These are phyloP conservation scores for Amanita inopinata DNA, from an alignment of 768 basidiomycete genomes.

Conservation along the genomic window DNA sequence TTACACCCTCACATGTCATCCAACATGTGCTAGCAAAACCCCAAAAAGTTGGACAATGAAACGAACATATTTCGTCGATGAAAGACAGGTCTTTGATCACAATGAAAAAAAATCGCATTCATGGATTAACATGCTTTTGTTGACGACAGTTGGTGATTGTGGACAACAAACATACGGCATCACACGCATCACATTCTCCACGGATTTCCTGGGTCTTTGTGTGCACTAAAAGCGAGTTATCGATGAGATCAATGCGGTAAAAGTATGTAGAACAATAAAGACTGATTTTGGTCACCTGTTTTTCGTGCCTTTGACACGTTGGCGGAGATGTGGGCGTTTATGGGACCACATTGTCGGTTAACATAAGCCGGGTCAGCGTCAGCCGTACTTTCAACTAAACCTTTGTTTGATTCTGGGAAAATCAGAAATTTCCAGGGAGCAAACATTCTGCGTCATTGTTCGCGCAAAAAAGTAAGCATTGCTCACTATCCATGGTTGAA, in stretches of 20 bases:
- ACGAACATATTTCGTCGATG: too few relatives aligned
- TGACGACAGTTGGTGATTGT: constrained; percentile 1
- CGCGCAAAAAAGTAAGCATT: neutral
- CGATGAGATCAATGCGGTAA: too few relatives aligned
- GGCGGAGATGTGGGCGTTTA: neutral
- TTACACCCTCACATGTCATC: too few relatives aligned
- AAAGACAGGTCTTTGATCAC: too few relatives aligned
- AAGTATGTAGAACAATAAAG: neutral
- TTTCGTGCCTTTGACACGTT: neutral
- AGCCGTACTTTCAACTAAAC: neutral
- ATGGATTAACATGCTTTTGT: too few relatives aligned
- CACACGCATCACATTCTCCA: too few relatives aligned
- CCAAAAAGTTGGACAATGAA: neutral
- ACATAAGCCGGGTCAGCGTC: too few relatives aligned
- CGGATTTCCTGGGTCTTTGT: too few relatives aligned
- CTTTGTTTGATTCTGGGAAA: neutral
- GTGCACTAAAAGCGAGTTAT: too few relatives aligned
- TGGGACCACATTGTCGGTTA: constrained; percentile 1
- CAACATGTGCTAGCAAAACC: neutral
- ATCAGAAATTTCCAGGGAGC: neutral
- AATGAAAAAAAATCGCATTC: neutral
- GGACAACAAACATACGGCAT: constrained; percentile 1
- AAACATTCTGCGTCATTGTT: too few relatives aligned
- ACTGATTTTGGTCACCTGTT: constrained; percentile 2
- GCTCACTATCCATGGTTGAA: neutral